Percentiles rank a stretch among this genome's conserved stretches.
phyloP scores from a whole-genome alignment of 2,329 filamentous ascomycete genomes.

The Epichloe typhina region DNA sequence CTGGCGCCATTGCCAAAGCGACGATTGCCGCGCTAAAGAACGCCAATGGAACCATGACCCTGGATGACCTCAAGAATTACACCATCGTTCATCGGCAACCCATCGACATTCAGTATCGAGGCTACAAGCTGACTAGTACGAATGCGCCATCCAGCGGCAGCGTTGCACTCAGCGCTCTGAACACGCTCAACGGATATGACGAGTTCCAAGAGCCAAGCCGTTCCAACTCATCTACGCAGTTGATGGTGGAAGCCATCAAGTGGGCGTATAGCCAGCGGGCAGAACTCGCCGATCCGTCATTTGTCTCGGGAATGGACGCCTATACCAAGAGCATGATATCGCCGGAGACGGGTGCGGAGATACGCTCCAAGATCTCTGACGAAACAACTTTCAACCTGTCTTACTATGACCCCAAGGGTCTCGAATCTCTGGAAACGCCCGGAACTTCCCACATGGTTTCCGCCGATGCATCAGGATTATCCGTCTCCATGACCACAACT shows the following conservation, averaged over 20 bases:
- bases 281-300: slow-evolving; percentile 64
- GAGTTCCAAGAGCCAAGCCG: slow-evolving; percentile 43
- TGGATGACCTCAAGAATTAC: slow-evolving; percentile 61
- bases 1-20: slow-evolving; percentile 52
- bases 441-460: slow-evolving; percentile 57
- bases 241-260: slow-evolving; percentile 70
- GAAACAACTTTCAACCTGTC: slow-evolving; percentile 24
- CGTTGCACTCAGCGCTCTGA: slow-evolving; percentile 60
- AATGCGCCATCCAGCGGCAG: slow-evolving; percentile 62
- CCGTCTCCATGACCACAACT: slow-evolving; percentile 67
- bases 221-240: slow-evolving; percentile 54
- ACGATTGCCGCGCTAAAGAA: slow-evolving; percentile 53
- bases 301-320: slow-evolving; percentile 45
- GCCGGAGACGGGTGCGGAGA: slow-evolving; percentile 40
- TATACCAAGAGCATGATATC: slow-evolving; percentile 54
- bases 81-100: slow-evolving; percentile 49
- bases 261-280: slow-evolving; percentile 68
- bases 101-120: slow-evolving; percentile 50
- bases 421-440: slow-evolving; percentile 43
- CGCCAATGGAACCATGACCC: slow-evolving; percentile 62
- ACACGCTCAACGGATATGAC: slow-evolving; percentile 59
- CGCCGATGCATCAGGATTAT: slow-evolving; percentile 56
- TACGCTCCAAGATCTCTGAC: slow-evolving; percentile 33
- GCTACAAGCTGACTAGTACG: slow-evolving; percentile 53
- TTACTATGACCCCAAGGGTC: slow-evolving; percentile 30